Evolutionary conservation across 192 early-diverging fungal genomes (phyloP).

Genomic region (Backusella tuberculispora): DNA sequence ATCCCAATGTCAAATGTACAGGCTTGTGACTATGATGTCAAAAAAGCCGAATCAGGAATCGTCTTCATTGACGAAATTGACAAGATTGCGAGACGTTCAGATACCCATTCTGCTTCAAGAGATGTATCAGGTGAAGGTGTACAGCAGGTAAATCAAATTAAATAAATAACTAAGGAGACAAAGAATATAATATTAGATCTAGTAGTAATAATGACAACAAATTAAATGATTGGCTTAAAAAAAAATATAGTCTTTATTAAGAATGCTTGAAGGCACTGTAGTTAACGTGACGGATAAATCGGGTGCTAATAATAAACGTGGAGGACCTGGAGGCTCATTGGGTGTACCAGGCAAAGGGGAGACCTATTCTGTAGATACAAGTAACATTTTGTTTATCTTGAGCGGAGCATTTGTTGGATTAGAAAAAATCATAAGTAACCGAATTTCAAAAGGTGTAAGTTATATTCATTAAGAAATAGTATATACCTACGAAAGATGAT

Average conservation of each 20-base stretch:
- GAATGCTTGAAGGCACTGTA: conserved; percentile 89
- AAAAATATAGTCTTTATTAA: conserved; percentile 57
- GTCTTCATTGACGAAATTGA: conserved; percentile 96
- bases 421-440: conserved; percentile 78
- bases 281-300: conserved; percentile 85
- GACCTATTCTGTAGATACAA: conserved; percentile 85
- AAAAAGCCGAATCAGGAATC: conserved; percentile 79
- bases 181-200: not conserved
- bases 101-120: conserved; percentile 72
- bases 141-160: conserved; percentile 59
- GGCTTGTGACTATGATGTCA: conserved; percentile 87
- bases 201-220: not conserved
- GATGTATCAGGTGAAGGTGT: conserved; percentile 96
- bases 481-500: not conserved
- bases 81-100: conserved; percentile 83
- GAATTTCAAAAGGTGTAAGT: conserved; percentile 70
- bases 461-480: not conserved
- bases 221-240: conserved; percentile 1
- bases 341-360: conserved; percentile 66
- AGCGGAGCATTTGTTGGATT: conserved; percentile 90
- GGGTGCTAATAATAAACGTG: conserved; percentile 47
- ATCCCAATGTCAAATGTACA: conserved; percentile 19
- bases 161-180: not conserved
- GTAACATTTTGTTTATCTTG: conserved; percentile 89
- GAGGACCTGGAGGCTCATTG: conserved; percentile 40